Percentiles rank a stretch among this genome's conserved stretches.
phyloP scores from a whole-genome alignment of 768 basidiomycete genomes.

The Glaciozyma martinii region DNA sequence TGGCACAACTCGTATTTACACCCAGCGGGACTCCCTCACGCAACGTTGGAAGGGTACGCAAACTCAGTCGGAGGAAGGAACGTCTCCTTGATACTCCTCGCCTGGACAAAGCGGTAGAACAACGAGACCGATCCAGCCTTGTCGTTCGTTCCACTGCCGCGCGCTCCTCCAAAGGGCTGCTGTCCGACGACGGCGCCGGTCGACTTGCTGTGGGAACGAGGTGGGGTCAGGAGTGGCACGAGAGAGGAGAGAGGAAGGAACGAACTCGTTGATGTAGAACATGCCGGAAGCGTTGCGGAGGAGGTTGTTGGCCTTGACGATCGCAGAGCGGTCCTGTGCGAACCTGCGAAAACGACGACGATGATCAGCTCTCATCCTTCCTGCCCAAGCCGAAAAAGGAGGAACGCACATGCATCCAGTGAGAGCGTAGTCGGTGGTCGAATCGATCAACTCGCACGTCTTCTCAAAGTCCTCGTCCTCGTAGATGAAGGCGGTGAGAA shows the following conservation, averaged over 20 bases:
- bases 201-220: constrained; percentile 52
- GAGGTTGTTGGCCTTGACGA: constrained; percentile 67
- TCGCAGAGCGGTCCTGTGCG: constrained; percentile 66
- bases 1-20: not conserved
- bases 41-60: constrained; percentile 69
- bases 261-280: constrained; percentile 86
- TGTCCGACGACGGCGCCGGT: constrained; percentile 97
- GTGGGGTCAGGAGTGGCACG: not conserved
- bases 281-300: constrained; percentile 90
- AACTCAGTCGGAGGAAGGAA: constrained; percentile 67
- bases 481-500: constrained; percentile 84
- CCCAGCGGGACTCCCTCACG: too few species aligned
- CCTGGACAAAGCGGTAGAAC: constrained; percentile 60
- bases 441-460: constrained; percentile 77
- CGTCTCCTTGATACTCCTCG: constrained; percentile 94
- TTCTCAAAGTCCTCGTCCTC: constrained; percentile 78
- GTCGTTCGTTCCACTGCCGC: constrained; percentile 89
- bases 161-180: constrained; percentile 84
- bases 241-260: not conserved
- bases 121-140: constrained; percentile 80
- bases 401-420: constrained; percentile 81
- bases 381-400: constrained; percentile 12
- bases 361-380: not conserved
- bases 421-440: constrained; percentile 75
- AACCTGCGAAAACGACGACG: constrained; percentile 50